Conservation (phyloP, 1,139 yeast genomes). For the Pichia sorboxylosa region DNA sequence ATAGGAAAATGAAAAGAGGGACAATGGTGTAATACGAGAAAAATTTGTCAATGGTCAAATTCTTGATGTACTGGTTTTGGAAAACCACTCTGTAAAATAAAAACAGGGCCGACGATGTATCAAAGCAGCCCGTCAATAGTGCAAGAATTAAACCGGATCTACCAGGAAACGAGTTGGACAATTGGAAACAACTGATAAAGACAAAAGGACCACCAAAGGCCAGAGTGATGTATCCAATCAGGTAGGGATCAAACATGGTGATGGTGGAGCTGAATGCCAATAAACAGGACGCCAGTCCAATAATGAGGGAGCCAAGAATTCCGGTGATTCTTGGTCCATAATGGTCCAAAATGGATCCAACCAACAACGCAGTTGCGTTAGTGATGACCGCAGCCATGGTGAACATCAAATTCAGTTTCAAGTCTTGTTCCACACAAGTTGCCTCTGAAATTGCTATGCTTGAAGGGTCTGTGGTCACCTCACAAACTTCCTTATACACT, state of each 20-base stretch:
- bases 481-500: constrained; percentile 57
- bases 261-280: constrained; percentile 30
- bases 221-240: constrained; percentile 51
- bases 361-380: constrained; percentile 71
- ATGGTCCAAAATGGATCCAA: constrained; percentile 65
- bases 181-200: constrained; percentile 67
- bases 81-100: constrained; percentile 54
- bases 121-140: constrained; percentile 4
- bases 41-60: constrained; percentile 36
- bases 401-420: constrained; percentile 70
- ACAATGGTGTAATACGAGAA: constrained; percentile 57
- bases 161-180: constrained; percentile 60
- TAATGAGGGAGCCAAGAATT: constrained; percentile 51
- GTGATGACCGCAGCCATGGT: constrained; percentile 81
- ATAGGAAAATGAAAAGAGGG: constrained; percentile 60
- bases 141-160: constrained; percentile 4
- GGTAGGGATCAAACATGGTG: constrained; percentile 41
- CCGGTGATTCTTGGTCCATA: constrained; percentile 78
- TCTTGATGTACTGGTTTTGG: constrained; percentile 28
- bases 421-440: constrained; percentile 61
- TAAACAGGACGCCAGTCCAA: constrained; percentile 41
- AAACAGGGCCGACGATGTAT: constrained; percentile 37
- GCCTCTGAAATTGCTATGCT: constrained; percentile 9
- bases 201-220: constrained; percentile 80
- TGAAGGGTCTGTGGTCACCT: constrained; percentile 12